A percentile compares a stretch with the other conserved stretches of the same genome.
Conservation (phyloP, 2,329 filamentous ascomycete species). For the Botrytis galanthina region DNA sequence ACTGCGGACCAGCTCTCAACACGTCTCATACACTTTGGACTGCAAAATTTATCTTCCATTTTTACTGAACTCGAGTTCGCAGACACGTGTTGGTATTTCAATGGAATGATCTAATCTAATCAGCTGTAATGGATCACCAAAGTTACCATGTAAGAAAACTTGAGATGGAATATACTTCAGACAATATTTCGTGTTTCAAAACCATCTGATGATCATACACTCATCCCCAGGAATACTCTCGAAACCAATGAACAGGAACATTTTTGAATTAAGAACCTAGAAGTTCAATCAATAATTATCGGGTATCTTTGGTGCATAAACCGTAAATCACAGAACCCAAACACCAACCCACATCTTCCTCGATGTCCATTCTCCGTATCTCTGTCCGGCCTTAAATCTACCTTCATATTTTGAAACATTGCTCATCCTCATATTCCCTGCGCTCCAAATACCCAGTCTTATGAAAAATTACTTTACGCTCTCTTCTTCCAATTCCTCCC, state of each 20-base stretch:
- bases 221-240: background rate
- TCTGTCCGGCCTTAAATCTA: background rate
- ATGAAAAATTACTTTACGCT: background rate
- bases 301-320: conserved; percentile 19
- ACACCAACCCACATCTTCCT: conserved; percentile 8
- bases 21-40: background rate
- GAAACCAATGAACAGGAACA: background rate
- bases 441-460: background rate
- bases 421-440: background rate
- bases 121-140: background rate
- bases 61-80: background rate
- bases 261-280: background rate
- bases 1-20: background rate
- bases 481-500: background rate
- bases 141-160: background rate
- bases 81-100: background rate
- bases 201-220: background rate
- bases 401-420: background rate
- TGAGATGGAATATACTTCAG: background rate
- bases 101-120: background rate
- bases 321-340: conserved; percentile 5
- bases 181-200: background rate
- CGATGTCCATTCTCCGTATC: background rate
- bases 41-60: background rate
- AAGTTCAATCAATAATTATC: conserved; percentile 13